Evolutionary conservation across 78 protist species (phyloP), one percentile per base, ranked within the genome.

Genomic region (Parvularia atlantis): DNA sequence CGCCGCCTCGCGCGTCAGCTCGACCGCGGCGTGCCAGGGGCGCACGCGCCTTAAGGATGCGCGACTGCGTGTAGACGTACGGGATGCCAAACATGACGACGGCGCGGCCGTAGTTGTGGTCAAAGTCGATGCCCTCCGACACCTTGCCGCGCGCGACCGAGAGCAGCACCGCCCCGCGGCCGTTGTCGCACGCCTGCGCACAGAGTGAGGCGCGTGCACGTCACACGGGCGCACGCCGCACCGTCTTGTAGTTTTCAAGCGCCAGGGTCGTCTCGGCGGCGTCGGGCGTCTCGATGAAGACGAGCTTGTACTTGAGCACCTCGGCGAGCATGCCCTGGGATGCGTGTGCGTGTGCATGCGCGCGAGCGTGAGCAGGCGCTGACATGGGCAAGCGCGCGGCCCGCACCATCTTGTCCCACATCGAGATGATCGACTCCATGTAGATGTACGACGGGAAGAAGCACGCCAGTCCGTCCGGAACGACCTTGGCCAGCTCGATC

Each of bases 401-500:
- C n/a, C n/a, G n/a, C n/a, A n/a, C n/a, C n/a, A n/a, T n/a, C n/a
- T n/a, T n/a, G 40, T 84, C 37, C 95, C 95, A 93, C n/a, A 37
- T 39, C 17, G 79, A 28, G 2, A 91, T 83, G 14, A 89, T 76
- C 35, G 80, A 80, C 72, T 94, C 97, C 94, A 96, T 85, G 76
- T 93, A 96, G n/a, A 26, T 28, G 67, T 93, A 96, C 31, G 90
- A 77, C 3, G 97, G 75, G 81, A 97, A 97, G 82, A 97, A 97
- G 77, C 91, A 89, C 28, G 95, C 92, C 57, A 96, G 75, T 22
- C 99, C 99, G 74, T 97, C 99, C 7, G 99, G 99, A 22, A 93
- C 96, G 22, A 14, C 26, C 0, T 33, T 1, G 14, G 78, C 58
- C 16, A 86, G 7, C 28, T 93, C 90, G 0, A 84, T 60, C 28